phyloP scores from a whole-genome alignment of 202 grass and related monocot genomes.

The Zoysia matrella region DNA sequence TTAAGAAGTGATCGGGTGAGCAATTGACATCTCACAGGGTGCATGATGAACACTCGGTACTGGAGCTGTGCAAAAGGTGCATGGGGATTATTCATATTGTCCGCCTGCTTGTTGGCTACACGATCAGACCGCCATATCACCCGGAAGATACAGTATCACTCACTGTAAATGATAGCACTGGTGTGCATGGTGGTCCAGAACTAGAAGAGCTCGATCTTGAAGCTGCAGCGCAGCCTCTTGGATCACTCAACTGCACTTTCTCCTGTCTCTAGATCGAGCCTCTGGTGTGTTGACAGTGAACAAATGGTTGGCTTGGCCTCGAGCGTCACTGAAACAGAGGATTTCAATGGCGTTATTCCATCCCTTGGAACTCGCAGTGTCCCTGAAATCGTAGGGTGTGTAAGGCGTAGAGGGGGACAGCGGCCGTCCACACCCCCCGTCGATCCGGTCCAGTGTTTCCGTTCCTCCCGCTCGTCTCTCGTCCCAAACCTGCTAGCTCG shows the following conservation, averaged over 20 bases:
- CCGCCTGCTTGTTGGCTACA: not conserved
- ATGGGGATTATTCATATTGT: not conserved
- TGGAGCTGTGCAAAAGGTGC: not conserved
- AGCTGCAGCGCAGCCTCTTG: not conserved
- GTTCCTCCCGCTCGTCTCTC: not conserved
- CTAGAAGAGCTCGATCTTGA: not conserved
- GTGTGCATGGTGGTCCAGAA: slow-evolving; percentile 27
- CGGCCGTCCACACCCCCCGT: slow-evolving; percentile 29
- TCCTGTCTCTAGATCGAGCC: too few species aligned
- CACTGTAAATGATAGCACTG: not conserved
- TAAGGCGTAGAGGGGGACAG: slow-evolving; percentile 41
- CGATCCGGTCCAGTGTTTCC: slow-evolving; percentile 34
- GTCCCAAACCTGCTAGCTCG: too few species aligned
- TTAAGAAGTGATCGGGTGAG: not conserved
- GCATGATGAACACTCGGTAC: not conserved
- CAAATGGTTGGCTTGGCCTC: slow-evolving; percentile 12
- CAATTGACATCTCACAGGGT: not conserved
- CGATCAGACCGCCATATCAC: too few species aligned
- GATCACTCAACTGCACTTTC: slow-evolving; percentile 27
- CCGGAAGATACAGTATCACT: not conserved
- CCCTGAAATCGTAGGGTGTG: slow-evolving; percentile 36
- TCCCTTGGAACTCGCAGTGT: not conserved
- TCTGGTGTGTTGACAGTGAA: slow-evolving; percentile 1
- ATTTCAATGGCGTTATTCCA: not conserved
- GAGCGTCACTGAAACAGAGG: slow-evolving; percentile 20